Base-by-base conservation (phyloP, 805 yeast species). In the Myxozyma monticola region DNA sequence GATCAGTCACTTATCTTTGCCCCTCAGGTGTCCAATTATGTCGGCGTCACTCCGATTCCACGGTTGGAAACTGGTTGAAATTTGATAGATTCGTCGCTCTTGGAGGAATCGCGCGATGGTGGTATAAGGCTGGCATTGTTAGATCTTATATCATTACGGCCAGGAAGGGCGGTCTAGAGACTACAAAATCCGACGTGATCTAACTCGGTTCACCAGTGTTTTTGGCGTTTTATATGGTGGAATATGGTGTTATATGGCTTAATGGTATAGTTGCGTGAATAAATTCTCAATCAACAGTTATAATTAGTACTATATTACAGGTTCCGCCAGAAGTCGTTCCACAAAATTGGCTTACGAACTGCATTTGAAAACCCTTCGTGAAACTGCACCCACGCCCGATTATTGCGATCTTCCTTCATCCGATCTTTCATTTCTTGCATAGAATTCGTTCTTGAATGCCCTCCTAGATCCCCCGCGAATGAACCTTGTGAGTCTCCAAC, bases 331-430 rank as follows among this genome's bases (percentile, higher is more conserved):
- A 88, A 66, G 49, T 77, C 80, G 12, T 70, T 66, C 95, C 95
- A 88, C 18, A 80, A 77, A 31, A 88, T 80, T 44, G 81, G 84
- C 60, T 85, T 87, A 37, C 90, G 69, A 3, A 88, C 96, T 0
- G 96, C 96, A 67, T 87, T 83, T 9, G 93, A 84, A 63, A 83
- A 88, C 1, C 96, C 96, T 66, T 88, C 95, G 58, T 87, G 86
- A 62, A 83, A 88, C 63, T 84, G 87, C 14, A 88, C 84, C 96
- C 96, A 88, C 43, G 78, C 73, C 60, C 39, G 41, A 9, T 70
- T 42, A 21, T 51, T 51, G 30, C 50, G 59, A n/a, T 40, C 47
- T 26, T 14, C 18, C 20, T 21, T 33, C 37, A 31, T 14, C 21
- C 25, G 20, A 10, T 48, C 51, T 30, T 22, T 25, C 35, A 20